Conservation (phyloP, 208 protist species). For the Leishmania aethiopica region DNA sequence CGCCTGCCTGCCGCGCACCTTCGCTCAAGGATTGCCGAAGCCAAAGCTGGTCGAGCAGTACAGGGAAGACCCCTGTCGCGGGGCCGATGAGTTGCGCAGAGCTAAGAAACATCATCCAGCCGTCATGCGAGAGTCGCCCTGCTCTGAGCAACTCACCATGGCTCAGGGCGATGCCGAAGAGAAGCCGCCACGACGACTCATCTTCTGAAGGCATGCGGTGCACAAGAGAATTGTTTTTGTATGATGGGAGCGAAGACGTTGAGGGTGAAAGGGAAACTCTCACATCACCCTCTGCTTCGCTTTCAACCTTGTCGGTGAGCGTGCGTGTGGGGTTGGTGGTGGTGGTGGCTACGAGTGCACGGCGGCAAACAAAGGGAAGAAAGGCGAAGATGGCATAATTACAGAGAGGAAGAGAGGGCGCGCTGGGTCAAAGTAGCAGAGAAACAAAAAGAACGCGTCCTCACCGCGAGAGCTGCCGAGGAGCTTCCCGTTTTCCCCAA, state of each 20-base stretch:
- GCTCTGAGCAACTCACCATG: slow-evolving; percentile 57
- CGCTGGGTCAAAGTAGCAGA: neutral
- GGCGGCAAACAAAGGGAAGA: neutral
- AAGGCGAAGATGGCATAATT: neutral
- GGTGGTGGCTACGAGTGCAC: neutral
- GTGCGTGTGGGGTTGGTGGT: neutral
- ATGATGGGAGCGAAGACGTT: neutral
- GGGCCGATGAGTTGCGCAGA: slow-evolving; percentile 65
- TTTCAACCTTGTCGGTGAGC: neutral
- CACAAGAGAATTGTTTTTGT: neutral
- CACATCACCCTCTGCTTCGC: neutral
- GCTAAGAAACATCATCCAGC: slow-evolving; percentile 62
- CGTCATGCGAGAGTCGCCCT: slow-evolving; percentile 48
- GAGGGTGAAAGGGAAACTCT: neutral
- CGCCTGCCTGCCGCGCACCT: neutral
- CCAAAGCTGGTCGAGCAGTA: slow-evolving; percentile 80
- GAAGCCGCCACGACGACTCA: slow-evolving; percentile 70
- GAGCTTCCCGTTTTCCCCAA: no score
- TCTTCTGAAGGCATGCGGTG: slow-evolving; percentile 28
- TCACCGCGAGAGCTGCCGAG: neutral
- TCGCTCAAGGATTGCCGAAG: slow-evolving; percentile 15
- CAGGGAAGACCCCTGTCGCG: slow-evolving; percentile 67
- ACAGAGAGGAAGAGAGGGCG: neutral
- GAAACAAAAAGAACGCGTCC: slow-evolving; percentile 5
- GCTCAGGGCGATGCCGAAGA: slow-evolving; percentile 89